Conservation (phyloP, 768 basidiomycete genomes). For the Lentinus tigrinus region DNA sequence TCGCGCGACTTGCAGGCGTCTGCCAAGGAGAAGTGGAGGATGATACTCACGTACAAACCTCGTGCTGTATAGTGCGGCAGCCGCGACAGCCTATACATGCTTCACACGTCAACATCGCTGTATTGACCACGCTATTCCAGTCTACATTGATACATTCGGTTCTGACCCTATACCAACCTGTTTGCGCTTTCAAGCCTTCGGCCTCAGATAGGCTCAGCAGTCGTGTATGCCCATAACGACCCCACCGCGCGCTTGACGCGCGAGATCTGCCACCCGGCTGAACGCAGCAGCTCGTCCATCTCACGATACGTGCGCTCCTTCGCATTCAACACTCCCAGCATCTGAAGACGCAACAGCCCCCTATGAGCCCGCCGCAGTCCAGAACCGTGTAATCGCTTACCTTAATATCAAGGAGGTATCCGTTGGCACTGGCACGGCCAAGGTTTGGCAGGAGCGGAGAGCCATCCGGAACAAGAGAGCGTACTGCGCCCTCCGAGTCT, state of each 20-base stretch:
- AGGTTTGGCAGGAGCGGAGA: slow-evolving; percentile 18
- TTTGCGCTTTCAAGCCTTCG: too few species aligned
- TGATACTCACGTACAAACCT: slow-evolving; percentile 6
- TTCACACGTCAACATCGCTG: too few species aligned
- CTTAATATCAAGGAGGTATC: slow-evolving; percentile 12
- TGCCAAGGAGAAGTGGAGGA: slow-evolving; percentile 1
- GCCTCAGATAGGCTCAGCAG: slow-evolving; percentile 1
- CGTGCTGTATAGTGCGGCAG: not conserved
- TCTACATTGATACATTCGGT: too few species aligned
- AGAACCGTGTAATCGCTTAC: slow-evolving; percentile 17
- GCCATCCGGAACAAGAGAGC: slow-evolving; percentile 6
- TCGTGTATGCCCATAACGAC: slow-evolving; percentile 15
- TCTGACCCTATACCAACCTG: too few species aligned
- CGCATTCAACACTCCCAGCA: slow-evolving; percentile 63
- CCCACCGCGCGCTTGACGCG: slow-evolving; percentile 43
- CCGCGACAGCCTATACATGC: not conserved
- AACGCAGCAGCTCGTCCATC: slow-evolving; percentile 47
- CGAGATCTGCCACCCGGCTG: slow-evolving; percentile 63
- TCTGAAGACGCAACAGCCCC: slow-evolving; percentile 36
- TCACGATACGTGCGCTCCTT: slow-evolving; percentile 68
- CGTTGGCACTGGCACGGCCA: slow-evolving; percentile 4
- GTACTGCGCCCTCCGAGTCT: not conserved
- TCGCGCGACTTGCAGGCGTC: not conserved
- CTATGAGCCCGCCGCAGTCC: too few species aligned
- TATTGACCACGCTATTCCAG: too few species aligned